Base-by-base conservation (phyloP, 192 early-diverging fungal species). In the Dissophora ornata region DNA sequence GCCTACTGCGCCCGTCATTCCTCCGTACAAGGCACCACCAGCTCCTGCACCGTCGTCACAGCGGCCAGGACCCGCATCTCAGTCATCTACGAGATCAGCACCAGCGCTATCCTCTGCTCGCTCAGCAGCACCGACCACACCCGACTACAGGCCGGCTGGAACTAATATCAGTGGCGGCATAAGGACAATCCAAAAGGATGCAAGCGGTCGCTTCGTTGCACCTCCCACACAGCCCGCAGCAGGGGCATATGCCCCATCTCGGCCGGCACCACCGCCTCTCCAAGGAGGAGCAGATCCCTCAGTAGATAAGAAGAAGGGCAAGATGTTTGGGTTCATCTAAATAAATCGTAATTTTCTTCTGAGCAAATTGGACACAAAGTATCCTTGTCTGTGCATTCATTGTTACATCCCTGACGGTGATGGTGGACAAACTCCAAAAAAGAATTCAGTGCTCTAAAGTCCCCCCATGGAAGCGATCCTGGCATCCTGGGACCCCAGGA, bases 161-260 rank as follows among this genome's bases (percentile, higher is more conserved):
- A n/a, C 13, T 19, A 13, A 21, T 25, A 18, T 55, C 22, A 28
- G 16, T 40, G 64, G 64, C 15, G 73, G 64, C n/a, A 77, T 77
- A 42, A 59, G 73, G 38, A 77, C 73, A 8, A 77, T 77, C 28
- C 73, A 77, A 9, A 77, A 77, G 40, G 73, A 77, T 57, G 73
- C 73, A 2, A 57, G 64, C 2, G 73, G 73, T 28, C 73, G 73
- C 0, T 77, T 67, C 51, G 64, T 77, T 32, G 73, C 73, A 10
- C 73, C 63, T 21, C 73, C 73, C 19, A 48, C 63, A 46, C 53
- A 58, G 8, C 71, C 71, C 10, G 48, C 62, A 18, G 22, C 56
- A 24, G 45, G 42, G 8, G 25, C 52, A 3, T 56, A 57, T 33
- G 57, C 53, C 47, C 42, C 44, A 4, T 26, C 28, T 9, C 36